Conservation (phyloP, 1,139 yeast species). For the Debaryomyces sp. region DNA sequence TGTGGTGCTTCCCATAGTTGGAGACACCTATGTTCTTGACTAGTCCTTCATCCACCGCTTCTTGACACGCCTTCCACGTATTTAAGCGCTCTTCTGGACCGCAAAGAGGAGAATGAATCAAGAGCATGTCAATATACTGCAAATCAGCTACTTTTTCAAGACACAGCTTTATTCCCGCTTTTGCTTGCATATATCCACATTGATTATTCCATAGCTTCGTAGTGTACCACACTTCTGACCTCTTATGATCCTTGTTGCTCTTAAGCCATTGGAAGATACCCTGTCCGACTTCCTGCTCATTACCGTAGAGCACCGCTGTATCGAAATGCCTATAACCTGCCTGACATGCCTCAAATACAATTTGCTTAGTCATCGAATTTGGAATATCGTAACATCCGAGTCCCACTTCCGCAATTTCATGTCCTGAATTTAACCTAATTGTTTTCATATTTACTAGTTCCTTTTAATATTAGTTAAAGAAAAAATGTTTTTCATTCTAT, state of each 20-base stretch:
- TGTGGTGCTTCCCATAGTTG: conserved; percentile 64
- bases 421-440: conserved; percentile 27
- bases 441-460: neutral
- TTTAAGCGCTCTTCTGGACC: conserved; percentile 54
- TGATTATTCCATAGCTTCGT: conserved; percentile 44
- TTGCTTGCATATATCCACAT: conserved; percentile 28
- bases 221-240: conserved; percentile 70
- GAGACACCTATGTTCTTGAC: conserved; percentile 70
- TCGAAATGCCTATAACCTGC: conserved; percentile 61
- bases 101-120: conserved; percentile 64
- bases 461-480: neutral
- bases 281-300: conserved; percentile 57
- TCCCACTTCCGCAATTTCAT: conserved; percentile 38
- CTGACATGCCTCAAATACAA: conserved; percentile 50
- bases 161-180: conserved; percentile 30
- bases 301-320: conserved; percentile 59
- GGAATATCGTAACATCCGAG: conserved; percentile 41
- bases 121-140: conserved; percentile 52
- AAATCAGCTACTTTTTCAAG: conserved; percentile 33
- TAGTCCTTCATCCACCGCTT: conserved; percentile 57
- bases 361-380: conserved; percentile 23
- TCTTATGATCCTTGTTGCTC: conserved; percentile 47
- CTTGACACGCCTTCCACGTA: conserved; percentile 66
- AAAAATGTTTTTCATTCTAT: no score
- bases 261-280: conserved; percentile 55